Conservation (phyloP, 2,329 filamentous ascomycete genomes). For the Dactylellina sp. region DNA sequence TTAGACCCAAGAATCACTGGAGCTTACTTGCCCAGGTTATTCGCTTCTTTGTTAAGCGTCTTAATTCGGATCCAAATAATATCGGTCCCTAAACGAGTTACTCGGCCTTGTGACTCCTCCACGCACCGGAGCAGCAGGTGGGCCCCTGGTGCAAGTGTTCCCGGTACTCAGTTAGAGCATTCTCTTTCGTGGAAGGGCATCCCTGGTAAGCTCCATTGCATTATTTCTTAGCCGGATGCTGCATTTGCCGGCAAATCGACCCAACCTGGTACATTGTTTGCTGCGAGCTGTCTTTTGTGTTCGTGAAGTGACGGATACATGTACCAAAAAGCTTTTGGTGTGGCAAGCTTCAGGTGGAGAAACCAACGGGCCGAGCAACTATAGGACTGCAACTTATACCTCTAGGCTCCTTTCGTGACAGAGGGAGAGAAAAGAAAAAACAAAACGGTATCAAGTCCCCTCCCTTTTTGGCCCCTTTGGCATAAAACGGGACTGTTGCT, state of each 20-base stretch:
- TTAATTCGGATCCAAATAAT: slow-evolving; percentile 57
- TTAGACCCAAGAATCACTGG: slow-evolving; percentile 7
- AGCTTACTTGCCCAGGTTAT: slow-evolving; percentile 37
- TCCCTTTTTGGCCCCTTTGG: slow-evolving; percentile 56
- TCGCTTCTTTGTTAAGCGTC: slow-evolving; percentile 56
- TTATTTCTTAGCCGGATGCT: slow-evolving; percentile 50
- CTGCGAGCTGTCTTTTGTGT: slow-evolving; percentile 36
- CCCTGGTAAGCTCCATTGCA: slow-evolving; percentile 53
- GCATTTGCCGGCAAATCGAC: slow-evolving; percentile 54
- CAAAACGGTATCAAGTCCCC: slow-evolving; percentile 53
- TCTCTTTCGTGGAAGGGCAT: slow-evolving; percentile 13
- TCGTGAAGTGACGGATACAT: slow-evolving; percentile 54
- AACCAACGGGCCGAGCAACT: slow-evolving; percentile 57
- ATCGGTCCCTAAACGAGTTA: slow-evolving; percentile 47
- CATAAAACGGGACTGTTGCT: slow-evolving; percentile 56
- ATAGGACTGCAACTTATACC: slow-evolving; percentile 55
- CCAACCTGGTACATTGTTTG: slow-evolving; percentile 46
- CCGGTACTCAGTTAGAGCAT: slow-evolving; percentile 31
- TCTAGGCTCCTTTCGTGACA: slow-evolving; percentile 57
- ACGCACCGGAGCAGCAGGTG: slow-evolving; percentile 40
- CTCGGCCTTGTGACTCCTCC: slow-evolving; percentile 41
- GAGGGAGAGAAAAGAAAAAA: slow-evolving; percentile 56
- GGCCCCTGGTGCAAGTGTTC: slow-evolving; percentile 43
- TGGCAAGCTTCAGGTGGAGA: slow-evolving; percentile 56
- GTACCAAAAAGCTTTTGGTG: slow-evolving; percentile 53